These are phyloP conservation scores for Aspergillus transmontanensis DNA, from an alignment of 2,329 filamentous ascomycete species.

Conservation along the genomic window DNA sequence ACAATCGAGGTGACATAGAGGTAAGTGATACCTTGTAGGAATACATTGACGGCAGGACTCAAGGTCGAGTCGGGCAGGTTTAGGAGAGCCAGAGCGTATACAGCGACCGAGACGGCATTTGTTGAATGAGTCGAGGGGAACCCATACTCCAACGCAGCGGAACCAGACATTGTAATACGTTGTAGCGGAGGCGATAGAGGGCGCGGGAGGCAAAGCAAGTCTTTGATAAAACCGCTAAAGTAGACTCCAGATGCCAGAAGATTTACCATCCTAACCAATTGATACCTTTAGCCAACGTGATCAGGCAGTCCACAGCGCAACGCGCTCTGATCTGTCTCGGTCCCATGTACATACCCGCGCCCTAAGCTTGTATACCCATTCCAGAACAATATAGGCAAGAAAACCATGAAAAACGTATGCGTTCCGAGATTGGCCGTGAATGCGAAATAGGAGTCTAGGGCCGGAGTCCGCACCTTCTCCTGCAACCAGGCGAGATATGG, in stretches of 20 bases:
- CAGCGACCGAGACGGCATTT: slow-evolving; percentile 90
- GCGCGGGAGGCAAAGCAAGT: slow-evolving; percentile 87
- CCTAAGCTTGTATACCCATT: slow-evolving; percentile 84
- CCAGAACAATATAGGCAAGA: slow-evolving; percentile 94
- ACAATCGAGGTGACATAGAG: slow-evolving; percentile 89
- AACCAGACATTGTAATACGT: slow-evolving; percentile 96
- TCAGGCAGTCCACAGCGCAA: background rate
- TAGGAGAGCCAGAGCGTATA: slow-evolving; percentile 77
- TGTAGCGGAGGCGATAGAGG: slow-evolving; percentile 89
- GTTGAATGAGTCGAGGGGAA: slow-evolving; percentile 97
- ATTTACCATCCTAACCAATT: slow-evolving; percentile 56
- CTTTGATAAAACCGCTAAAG: slow-evolving; percentile 91
- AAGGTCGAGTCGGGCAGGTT: slow-evolving; percentile 66
- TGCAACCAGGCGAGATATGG: slow-evolving; percentile 90
- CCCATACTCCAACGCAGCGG: slow-evolving; percentile 91
- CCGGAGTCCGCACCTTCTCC: slow-evolving; percentile 74
- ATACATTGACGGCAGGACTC: slow-evolving; percentile 59
- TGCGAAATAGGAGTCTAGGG: slow-evolving; percentile 94
- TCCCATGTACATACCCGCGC: slow-evolving; percentile 68
- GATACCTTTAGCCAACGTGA: slow-evolving; percentile 16
- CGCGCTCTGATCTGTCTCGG: background rate
- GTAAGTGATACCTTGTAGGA: slow-evolving; percentile 71
- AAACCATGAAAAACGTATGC: slow-evolving; percentile 98
- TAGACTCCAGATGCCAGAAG: slow-evolving; percentile 79
- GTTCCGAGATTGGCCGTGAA: slow-evolving; percentile 95